phyloP scores from a whole-genome alignment of 768 basidiomycete genomes.

The Cystofilobasidium capitatum region DNA sequence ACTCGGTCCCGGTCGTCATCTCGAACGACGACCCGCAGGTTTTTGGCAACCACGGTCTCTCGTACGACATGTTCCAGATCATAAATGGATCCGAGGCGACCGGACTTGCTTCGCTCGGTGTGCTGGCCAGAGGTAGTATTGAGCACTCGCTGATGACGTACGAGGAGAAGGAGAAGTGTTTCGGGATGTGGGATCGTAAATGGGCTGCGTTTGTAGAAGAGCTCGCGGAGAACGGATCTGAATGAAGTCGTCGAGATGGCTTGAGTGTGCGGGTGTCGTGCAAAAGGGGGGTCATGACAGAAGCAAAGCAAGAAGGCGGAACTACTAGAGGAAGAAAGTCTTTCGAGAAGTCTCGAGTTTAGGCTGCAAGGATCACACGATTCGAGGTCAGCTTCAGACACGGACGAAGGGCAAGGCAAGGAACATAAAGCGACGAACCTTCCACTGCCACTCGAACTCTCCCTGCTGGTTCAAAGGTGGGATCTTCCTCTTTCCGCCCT shows the following conservation, averaged over 20 bases:
- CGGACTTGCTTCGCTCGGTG: conserved; percentile 54
- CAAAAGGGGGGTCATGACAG: background rate
- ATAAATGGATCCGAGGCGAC: conserved; percentile 52
- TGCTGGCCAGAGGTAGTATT: conserved; percentile 58
- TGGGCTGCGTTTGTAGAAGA: conserved; percentile 48
- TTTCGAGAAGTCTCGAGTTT: conserved; percentile 80
- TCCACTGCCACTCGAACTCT: conserved; percentile 81
- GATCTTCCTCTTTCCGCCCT: conserved; percentile 34
- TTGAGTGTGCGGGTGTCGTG: no score
- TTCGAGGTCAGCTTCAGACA: conserved; percentile 14
- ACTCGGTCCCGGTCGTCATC: conserved; percentile 61
- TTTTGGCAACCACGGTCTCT: conserved; percentile 59
- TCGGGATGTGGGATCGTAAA: conserved; percentile 45
- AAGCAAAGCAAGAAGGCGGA: background rate
- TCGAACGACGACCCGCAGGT: conserved; percentile 67
- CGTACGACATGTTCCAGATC: conserved; percentile 70
- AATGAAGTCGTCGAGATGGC: background rate
- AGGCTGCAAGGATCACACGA: conserved; percentile 49
- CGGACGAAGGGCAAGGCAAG: conserved; percentile 7
- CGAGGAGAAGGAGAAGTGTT: conserved; percentile 45
- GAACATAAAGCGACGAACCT: conserved; percentile 47
- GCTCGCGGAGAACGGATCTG: conserved; percentile 24
- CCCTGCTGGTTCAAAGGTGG: conserved; percentile 52
- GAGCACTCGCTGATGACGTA: conserved; percentile 50
- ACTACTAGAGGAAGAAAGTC: conserved; percentile 70